Percentiles rank a stretch among this genome's conserved stretches.
These are phyloP conservation scores for Nissolia schottii DNA, from an alignment of 306 rosid genomes.

Conservation along the genomic window DNA sequence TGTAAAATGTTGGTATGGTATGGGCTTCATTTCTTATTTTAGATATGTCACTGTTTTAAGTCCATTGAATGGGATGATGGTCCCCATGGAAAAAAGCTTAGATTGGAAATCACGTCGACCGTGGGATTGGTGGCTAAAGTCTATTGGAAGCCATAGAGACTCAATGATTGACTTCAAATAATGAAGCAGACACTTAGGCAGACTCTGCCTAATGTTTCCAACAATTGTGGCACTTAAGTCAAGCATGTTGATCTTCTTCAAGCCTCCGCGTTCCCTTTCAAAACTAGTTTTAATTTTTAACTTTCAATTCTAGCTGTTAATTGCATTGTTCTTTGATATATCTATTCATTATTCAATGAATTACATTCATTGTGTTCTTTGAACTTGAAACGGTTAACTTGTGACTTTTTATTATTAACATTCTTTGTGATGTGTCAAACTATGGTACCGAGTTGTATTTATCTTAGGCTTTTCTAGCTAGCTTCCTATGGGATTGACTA, in stretches of 20 bases:
- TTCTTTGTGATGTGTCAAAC: not conserved
- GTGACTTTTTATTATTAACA: not conserved
- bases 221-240: not conserved
- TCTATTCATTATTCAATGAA: not conserved
- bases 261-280: slow-evolving; percentile 1
- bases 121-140: not conserved
- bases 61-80: not conserved
- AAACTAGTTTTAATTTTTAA: not conserved
- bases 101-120: not conserved
- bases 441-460: not conserved
- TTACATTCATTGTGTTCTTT: not conserved
- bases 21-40: not conserved
- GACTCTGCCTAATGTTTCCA: slow-evolving; percentile 24
- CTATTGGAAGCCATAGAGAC: not conserved
- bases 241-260: not conserved
- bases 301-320: not conserved
- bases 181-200: not conserved
- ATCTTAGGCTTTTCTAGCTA: not conserved
- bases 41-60: not conserved
- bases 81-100: not conserved
- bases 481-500: slow-evolving; percentile 16
- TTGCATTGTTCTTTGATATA: not conserved
- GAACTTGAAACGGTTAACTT: not conserved
- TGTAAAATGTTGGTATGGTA: not conserved
- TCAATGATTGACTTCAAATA: not conserved